A percentile compares a stretch with the other conserved stretches of the same genome.
These are phyloP conservation scores for Fusarium sp. DNA, from an alignment of 2,329 filamentous ascomycete genomes.

Conservation along the genomic window DNA sequence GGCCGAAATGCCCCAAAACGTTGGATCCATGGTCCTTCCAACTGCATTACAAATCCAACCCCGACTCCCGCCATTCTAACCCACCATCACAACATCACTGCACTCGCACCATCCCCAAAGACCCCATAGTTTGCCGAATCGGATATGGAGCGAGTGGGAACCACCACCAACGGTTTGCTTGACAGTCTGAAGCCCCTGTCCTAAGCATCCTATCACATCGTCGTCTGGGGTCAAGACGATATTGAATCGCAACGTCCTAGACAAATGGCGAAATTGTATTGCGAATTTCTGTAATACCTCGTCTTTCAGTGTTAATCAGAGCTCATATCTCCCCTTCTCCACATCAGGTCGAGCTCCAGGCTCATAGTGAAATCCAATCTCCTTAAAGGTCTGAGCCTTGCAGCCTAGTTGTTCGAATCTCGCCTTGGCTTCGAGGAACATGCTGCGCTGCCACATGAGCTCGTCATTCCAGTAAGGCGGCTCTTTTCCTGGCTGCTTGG, in stretches of 20 bases:
- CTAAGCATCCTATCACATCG: background rate
- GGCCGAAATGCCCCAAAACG: constrained; percentile 26
- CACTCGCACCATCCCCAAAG: constrained; percentile 21
- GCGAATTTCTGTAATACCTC: background rate
- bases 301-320: background rate
- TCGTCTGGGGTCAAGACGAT: background rate
- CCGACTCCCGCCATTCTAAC: constrained; percentile 33
- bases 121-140: constrained; percentile 26
- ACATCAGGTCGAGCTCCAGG: constrained; percentile 20
- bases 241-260: constrained; percentile 17
- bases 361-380: constrained; percentile 75
- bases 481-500: constrained; percentile 67
- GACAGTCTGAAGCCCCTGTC: background rate
- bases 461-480: constrained; percentile 77
- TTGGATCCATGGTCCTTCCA: constrained; percentile 8
- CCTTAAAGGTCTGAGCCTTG: constrained; percentile 70
- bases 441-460: constrained; percentile 76
- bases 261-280: constrained; percentile 20
- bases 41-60: constrained; percentile 42
- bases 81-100: constrained; percentile 39
- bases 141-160: constrained; percentile 21
- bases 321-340: background rate
- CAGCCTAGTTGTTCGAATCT: constrained; percentile 75
- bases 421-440: constrained; percentile 75
- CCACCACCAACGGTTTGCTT: background rate